phyloP scores from a whole-genome alignment of 78 protist species.

The Isochrysis galbana region DNA sequence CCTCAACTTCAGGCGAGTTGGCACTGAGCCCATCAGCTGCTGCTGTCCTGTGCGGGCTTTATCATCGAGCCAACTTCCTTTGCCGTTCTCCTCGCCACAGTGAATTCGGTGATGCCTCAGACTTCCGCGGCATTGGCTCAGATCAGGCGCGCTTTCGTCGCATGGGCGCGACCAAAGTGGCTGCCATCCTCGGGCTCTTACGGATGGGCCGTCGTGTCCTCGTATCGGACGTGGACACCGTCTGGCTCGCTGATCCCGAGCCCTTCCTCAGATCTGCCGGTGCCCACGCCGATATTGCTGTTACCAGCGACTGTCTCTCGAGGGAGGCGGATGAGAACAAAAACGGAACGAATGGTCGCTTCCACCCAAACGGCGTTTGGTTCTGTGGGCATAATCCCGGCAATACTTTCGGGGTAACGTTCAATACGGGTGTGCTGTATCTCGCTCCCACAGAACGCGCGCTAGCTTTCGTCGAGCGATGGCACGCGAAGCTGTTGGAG shows the following conservation, averaged over 20 bases:
- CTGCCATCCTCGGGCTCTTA: background rate
- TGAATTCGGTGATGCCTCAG: background rate
- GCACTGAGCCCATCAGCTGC: too few species aligned
- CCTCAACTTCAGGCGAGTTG: constrained; percentile 2
- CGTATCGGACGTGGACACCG: background rate
- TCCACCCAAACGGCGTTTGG: constrained; percentile 1
- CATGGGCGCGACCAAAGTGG: constrained; percentile 23
- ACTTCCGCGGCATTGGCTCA: background rate
- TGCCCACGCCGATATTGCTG: background rate
- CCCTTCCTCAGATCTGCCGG: background rate
- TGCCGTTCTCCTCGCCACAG: too few species aligned
- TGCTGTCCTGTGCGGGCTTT: too few species aligned
- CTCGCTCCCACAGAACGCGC: background rate
- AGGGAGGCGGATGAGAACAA: background rate
- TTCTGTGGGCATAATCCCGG: background rate
- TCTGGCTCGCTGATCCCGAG: background rate
- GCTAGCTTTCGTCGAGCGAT: background rate
- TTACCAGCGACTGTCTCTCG: background rate
- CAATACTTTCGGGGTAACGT: background rate
- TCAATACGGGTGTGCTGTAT: constrained; percentile 6
- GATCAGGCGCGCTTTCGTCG: constrained; percentile 12
- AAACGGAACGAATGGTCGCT: background rate
- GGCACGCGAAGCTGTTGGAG: background rate
- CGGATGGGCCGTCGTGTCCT: background rate
- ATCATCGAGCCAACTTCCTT: too few species aligned